phyloP scores from a whole-genome alignment of 345 rosid species.

The Angophora floribunda region DNA sequence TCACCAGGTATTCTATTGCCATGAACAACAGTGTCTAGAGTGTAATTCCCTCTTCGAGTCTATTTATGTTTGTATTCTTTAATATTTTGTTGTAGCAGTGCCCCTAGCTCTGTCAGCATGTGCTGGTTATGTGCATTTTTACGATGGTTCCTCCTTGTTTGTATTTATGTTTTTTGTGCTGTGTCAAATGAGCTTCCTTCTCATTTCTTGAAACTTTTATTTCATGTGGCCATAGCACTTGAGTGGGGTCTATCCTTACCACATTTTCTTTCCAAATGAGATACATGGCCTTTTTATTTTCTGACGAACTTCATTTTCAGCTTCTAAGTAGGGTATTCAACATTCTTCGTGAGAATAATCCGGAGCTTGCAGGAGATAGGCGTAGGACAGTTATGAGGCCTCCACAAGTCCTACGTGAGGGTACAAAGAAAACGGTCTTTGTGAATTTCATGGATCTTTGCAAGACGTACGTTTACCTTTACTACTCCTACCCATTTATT shows the following conservation, averaged over 20 bases:
- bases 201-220: neutral
- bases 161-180: neutral
- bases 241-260: neutral
- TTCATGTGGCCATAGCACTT: neutral
- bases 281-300: neutral
- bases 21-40: neutral
- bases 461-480: slow-evolving; percentile 42
- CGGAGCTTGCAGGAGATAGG: slow-evolving; percentile 95
- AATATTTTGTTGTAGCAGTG: neutral
- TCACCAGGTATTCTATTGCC: neutral
- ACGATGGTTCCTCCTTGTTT: neutral
- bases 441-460: slow-evolving; percentile 98
- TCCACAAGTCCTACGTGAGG: slow-evolving; percentile 97
- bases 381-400: slow-evolving; percentile 98
- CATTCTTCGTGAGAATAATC: slow-evolving; percentile 89
- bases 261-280: neutral
- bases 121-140: neutral
- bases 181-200: neutral
- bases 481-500: neutral
- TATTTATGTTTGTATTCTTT: neutral
- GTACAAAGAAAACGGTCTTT: slow-evolving; percentile 95
- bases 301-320: slow-evolving; percentile 30
- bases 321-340: slow-evolving; percentile 84
- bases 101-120: neutral
- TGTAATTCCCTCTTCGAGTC: neutral